Evolutionary conservation across 2,329 filamentous ascomycete species (phyloP).

Genomic region (Aurifilum marmelostoma): DNA sequence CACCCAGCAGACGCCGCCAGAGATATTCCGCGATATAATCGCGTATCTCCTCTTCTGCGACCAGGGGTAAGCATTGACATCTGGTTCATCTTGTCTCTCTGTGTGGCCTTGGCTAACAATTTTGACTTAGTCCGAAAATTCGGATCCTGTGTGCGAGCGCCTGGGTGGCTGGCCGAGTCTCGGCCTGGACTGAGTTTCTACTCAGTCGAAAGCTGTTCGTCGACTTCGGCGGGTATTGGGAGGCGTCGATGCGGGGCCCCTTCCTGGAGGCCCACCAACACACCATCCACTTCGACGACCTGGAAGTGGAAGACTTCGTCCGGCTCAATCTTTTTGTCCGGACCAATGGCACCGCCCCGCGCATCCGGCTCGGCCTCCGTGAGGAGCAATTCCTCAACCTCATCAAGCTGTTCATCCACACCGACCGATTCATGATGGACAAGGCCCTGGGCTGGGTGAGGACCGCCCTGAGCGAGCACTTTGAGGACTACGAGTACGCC

Average conservation of each 20-base stretch:
- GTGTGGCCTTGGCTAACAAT: background rate
- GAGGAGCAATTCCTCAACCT: constrained; percentile 10
- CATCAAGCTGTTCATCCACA: constrained; percentile 9
- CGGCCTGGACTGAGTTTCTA: background rate
- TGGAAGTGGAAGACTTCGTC: constrained; percentile 13
- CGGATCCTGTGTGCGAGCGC: constrained; percentile 12
- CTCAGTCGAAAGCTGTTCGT: constrained; percentile 16
- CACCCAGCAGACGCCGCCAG: background rate
- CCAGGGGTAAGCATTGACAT: background rate
- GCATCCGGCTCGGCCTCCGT: constrained; percentile 5
- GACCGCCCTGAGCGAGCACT: constrained; percentile 4
- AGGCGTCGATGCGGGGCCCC: background rate
- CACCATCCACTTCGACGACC: constrained; percentile 10
- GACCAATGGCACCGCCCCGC: background rate
- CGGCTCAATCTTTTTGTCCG: constrained; percentile 6
- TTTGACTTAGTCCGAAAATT: background rate
- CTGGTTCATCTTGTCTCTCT: background rate
- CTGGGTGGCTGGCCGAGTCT: background rate
- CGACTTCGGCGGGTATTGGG: constrained; percentile 22
- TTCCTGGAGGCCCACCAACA: constrained; percentile 5
- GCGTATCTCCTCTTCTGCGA: background rate
- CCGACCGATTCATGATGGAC: constrained; percentile 21
- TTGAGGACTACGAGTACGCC: background rate
- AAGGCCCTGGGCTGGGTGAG: constrained; percentile 9
- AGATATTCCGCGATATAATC: background rate